Base-by-base conservation (phyloP, 1,139 yeast species). In the Saccharomyces pastorianus region DNA sequence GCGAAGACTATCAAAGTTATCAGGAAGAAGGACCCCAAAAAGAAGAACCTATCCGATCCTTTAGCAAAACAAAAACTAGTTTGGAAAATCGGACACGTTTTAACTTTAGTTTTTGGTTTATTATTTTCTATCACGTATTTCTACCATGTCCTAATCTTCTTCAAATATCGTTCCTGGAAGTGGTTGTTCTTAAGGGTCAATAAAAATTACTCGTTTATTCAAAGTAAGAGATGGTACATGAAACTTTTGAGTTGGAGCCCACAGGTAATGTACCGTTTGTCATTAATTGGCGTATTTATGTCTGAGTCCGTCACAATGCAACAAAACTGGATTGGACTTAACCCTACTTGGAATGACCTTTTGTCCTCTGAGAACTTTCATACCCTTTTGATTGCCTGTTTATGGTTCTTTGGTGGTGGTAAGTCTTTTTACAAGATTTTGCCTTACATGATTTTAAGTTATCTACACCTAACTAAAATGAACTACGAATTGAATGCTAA, bases 321-420 rank as follows among this genome's bases (percentile, higher is more conserved):
- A 47, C 85, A 84, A 54, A 81, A 79, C 59, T 84, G 81, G 72
- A 83, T 83, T 14, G 74, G 74, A 53, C 54, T 64, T 20, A 70
- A 77, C 59, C 90, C 91, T 8, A 76, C 82, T 11, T 75, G 79
- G 63, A 73, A 79, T 51, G 77, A 85, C 9, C 73, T 86, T 64
- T 61, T 84, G 50, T 80, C 88, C 17, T 83, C 85, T 48, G 87
- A 82, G 60, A 85, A 85, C 69, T 84, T 84, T 73, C 93, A 85
- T 66, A 80, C 78, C 62, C 69, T 82, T 58, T 60, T 80, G 5
- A 72, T 85, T 57, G 79, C 84, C 0, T 31, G 68, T 2, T 71
- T 81, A 34, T 85, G 91, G 91, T 65, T 82, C 48, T 69, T 84
- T 56, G 81, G 85, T 32, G 82, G 86, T 69, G 59, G 64, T 28